Base-by-base conservation (phyloP, 169 alveolate species). In the Plasmodium reichenowi region DNA sequence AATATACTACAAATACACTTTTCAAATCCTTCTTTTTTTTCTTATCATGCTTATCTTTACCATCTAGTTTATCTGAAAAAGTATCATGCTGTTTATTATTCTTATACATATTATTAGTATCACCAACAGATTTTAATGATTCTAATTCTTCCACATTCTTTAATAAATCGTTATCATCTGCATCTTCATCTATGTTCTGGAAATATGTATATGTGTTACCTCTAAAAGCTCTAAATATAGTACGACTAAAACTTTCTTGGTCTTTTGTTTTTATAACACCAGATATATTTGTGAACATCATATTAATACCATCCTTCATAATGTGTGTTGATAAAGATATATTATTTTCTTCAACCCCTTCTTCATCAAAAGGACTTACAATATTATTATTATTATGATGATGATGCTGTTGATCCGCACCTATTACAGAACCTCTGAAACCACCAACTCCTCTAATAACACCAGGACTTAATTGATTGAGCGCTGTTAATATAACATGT, bases 181-280 rank as follows among this genome's bases (percentile, higher is more conserved):
- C 89, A 56, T 86, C 74, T 58, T 93, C 96, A 38, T 95, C 96
- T 17, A 97, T 96, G 54, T 97, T 98, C 73, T 94, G 96, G 73
- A 98, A 96, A 63, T 93, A 93, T 22, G 98, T 95, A 93, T 97
- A 95, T 32, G 99, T 98, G 71, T 98, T 99, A 2, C 99, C 99
- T 68, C 99, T 93, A 70, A 99, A 97, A 0, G 98, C 97, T 88
- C 99, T 96, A 94, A 98, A 98, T 3, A 99, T 92, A 60, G 98
- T 96, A 73, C 99, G 95, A 62, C 98, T 96, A 89, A 98, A 98
- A 59, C 98, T 96, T 70, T 93, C 95, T 78, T 97, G 94, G 68
- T 98, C 99, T 48, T 93, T 97, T 45, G 95, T 95, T 26, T 96
- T 93, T 43, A 98, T 95, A 5, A 98, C 97, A 0, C 99, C 99